phyloP scores from a whole-genome alignment of 2,329 filamentous ascomycete genomes.

The Salinomyces thailandicus region DNA sequence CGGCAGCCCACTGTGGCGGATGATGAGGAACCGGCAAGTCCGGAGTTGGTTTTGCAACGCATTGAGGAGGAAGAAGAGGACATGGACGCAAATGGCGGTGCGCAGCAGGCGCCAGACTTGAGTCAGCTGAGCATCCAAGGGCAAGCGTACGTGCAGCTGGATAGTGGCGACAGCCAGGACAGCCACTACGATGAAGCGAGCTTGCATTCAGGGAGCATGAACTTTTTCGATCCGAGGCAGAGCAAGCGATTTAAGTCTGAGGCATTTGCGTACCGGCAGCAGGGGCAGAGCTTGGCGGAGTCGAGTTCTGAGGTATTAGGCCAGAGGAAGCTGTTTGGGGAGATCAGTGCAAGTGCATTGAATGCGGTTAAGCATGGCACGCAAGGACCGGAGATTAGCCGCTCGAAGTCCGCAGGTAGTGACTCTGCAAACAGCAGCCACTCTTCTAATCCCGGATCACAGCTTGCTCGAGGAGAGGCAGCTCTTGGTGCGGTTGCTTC shows the following conservation, averaged over 20 bases:
- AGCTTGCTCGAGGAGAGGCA: background rate
- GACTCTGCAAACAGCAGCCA: background rate
- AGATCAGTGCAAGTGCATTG: constrained; percentile 47
- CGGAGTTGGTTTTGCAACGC: constrained; percentile 24
- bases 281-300: constrained; percentile 14
- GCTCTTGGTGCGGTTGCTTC: constrained; percentile 9
- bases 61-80: constrained; percentile 52
- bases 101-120: constrained; percentile 38
- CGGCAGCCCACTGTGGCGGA: constrained; percentile 8
- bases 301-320: constrained; percentile 28
- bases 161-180: constrained; percentile 8
- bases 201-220: constrained; percentile 27
- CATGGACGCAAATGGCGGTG: constrained; percentile 40
- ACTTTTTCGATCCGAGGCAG: constrained; percentile 30
- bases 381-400: background rate
- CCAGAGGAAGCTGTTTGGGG: constrained; percentile 45
- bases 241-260: constrained; percentile 37
- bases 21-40: constrained; percentile 1
- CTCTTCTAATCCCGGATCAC: constrained; percentile 1
- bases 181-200: constrained; percentile 19
- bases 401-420: background rate
- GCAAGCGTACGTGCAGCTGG: background rate
- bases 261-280: constrained; percentile 26
- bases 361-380: constrained; percentile 25
- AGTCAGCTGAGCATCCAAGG: constrained; percentile 49